These are phyloP conservation scores for Arachnopeziza araneosa DNA, from an alignment of 2,329 filamentous ascomycete species.

Conservation along the genomic window DNA sequence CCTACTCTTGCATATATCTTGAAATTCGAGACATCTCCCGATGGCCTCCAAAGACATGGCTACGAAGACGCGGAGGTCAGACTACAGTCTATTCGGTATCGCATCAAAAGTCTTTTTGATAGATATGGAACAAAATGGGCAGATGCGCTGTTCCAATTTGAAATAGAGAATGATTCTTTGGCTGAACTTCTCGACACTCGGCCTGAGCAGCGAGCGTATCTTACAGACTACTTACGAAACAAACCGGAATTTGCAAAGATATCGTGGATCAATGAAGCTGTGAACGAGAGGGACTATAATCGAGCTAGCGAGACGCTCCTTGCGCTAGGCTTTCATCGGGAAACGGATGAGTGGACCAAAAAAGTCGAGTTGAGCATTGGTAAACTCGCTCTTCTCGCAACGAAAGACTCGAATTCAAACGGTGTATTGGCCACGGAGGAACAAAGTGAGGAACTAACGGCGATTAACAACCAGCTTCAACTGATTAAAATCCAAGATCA, in stretches of 20 bases:
- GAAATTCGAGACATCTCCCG: conserved; percentile 17
- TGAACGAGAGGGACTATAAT: conserved; percentile 67
- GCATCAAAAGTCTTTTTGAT: conserved; percentile 39
- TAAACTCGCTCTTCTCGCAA: conserved; percentile 72
- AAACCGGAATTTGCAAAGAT: conserved; percentile 69
- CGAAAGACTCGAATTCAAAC: conserved; percentile 38
- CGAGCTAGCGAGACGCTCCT: conserved; percentile 68
- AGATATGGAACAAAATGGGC: conserved; percentile 47
- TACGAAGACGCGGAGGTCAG: conserved; percentile 10
- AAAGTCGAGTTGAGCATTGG: conserved; percentile 87
- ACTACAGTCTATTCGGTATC: conserved; percentile 21
- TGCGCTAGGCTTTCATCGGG: conserved; percentile 62
- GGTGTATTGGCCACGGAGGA: conserved; percentile 20
- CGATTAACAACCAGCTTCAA: conserved; percentile 24
- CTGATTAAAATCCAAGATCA: conserved; percentile 70
- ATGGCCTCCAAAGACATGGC: conserved; percentile 3
- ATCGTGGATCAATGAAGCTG: conserved; percentile 91
- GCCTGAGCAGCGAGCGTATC: conserved; percentile 59
- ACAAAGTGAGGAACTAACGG: conserved; percentile 34
- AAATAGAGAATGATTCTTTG: conserved; percentile 63
- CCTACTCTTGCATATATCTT: conserved; percentile 50
- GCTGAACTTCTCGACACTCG: conserved; percentile 66
- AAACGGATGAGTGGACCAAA: conserved; percentile 84
- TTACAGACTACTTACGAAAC: conserved; percentile 74
- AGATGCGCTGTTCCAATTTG: conserved; percentile 72